These are phyloP conservation scores for Hyaloperonospora brassicae DNA, from an alignment of 352 stramenopile species.

Conservation along the genomic window DNA sequence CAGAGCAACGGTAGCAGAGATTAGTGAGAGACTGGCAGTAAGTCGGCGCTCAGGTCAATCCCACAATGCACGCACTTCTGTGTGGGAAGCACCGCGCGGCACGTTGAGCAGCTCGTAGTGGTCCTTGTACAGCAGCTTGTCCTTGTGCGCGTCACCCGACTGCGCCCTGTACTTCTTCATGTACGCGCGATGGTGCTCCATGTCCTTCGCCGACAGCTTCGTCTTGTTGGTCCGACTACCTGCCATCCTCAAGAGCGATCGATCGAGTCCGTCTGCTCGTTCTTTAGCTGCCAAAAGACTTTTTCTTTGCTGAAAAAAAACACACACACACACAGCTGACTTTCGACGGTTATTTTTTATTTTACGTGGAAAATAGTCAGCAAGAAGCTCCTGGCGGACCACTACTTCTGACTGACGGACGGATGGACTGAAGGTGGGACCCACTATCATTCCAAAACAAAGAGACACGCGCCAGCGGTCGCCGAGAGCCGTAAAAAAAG, in stretches of 20 bases:
- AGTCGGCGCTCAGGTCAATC: neutral
- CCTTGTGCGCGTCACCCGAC: constrained; percentile 50
- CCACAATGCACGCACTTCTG: constrained; percentile 32
- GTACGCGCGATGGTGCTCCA: constrained; percentile 79
- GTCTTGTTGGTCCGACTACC: constrained; percentile 9
- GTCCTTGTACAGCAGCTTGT: constrained; percentile 66
- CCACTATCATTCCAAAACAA: too few relatives aligned
- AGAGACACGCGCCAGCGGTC: too few relatives aligned
- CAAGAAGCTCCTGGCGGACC: too few relatives aligned
- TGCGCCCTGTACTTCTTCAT: constrained; percentile 87
- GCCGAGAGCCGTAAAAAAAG: too few relatives aligned
- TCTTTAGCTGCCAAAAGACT: too few relatives aligned
- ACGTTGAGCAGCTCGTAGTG: constrained; percentile 69
- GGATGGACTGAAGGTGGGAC: too few relatives aligned
- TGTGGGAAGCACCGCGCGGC: constrained; percentile 48
- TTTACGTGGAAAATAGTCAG: too few relatives aligned
- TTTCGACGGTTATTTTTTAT: too few relatives aligned
- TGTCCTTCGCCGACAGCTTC: constrained; percentile 58
- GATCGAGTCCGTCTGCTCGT: too few relatives aligned
- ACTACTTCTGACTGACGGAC: too few relatives aligned
- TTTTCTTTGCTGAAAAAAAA: too few relatives aligned
- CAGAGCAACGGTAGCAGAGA: neutral
- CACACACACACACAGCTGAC: too few relatives aligned
- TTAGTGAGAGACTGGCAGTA: neutral
- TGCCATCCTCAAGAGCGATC: neutral